Percentiles rank a stretch among this genome's conserved stretches.
These are phyloP conservation scores for Antrodiella citrinella DNA, from an alignment of 768 basidiomycete genomes.

Conservation along the genomic window DNA sequence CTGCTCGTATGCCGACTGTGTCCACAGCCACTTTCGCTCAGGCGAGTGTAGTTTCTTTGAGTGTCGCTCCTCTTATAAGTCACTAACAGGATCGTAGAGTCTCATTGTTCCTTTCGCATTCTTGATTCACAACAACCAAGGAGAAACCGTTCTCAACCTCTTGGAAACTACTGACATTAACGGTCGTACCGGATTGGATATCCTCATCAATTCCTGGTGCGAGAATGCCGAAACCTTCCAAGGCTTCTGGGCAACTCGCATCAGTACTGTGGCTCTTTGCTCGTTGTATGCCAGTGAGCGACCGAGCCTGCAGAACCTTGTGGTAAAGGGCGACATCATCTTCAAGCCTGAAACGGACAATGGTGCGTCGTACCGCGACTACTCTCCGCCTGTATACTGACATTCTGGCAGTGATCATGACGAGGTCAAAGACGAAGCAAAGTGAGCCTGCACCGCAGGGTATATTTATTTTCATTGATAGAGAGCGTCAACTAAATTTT, in stretches of 20 bases:
- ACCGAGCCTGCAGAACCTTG: constrained; percentile 55
- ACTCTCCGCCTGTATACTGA: not conserved
- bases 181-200: constrained; percentile 64
- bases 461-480: constrained; percentile 2
- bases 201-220: constrained; percentile 89
- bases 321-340: constrained; percentile 90
- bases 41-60: constrained; percentile 36
- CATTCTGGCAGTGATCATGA: constrained; percentile 77
- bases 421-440: constrained; percentile 80
- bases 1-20: constrained; percentile 71
- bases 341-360: constrained; percentile 73
- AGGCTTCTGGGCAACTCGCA: constrained; percentile 86
- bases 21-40: constrained; percentile 90
- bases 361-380: constrained; percentile 41
- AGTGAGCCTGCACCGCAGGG: constrained; percentile 42
- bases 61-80: not conserved
- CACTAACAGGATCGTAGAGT: constrained; percentile 39
- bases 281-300: constrained; percentile 63
- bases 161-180: constrained; percentile 60
- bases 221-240: constrained; percentile 93
- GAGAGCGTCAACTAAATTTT: constrained; percentile 15
- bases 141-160: constrained; percentile 68
- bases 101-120: constrained; percentile 91
- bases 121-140: constrained; percentile 73
- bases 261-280: constrained; percentile 77